Conservation (phyloP, 139 green algal genomes). For the Haematococcus sp. region DNA sequence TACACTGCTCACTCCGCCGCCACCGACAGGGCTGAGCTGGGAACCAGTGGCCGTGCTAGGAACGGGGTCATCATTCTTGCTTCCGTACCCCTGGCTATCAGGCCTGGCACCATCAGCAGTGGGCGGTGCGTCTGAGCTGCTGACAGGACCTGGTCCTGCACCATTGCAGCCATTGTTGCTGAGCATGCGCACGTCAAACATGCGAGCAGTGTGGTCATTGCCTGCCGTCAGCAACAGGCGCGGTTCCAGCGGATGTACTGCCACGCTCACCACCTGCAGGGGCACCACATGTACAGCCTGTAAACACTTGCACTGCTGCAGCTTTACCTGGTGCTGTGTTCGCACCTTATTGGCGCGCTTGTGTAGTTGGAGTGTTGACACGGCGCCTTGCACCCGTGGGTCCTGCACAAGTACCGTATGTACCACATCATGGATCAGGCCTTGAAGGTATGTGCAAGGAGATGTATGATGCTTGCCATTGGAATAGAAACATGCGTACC, state of each 20-base stretch:
- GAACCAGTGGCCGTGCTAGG: too few relatives aligned
- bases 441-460: too few relatives aligned
- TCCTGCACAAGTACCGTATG: conserved; percentile 29
- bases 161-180: not conserved
- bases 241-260: conserved; percentile 65
- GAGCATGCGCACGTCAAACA: conserved; percentile 71
- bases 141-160: not conserved
- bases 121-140: not conserved
- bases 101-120: conserved; percentile 4
- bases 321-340: not conserved
- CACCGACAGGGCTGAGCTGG: too few relatives aligned
- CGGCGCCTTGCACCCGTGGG: conserved; percentile 1
- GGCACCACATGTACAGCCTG: conserved; percentile 22
- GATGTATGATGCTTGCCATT: too few relatives aligned
- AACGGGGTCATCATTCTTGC: not conserved
- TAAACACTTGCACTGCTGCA: conserved; percentile 50
- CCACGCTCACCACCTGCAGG: conserved; percentile 37
- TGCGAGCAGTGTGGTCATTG: conserved; percentile 74
- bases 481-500: too few relatives aligned
- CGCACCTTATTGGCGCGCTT: conserved; percentile 28
- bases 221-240: conserved; percentile 62
- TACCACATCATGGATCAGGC: too few relatives aligned
- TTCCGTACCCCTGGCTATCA: not conserved
- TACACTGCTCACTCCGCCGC: too few relatives aligned
- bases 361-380: conserved; percentile 25